A percentile compares a stretch with the other conserved stretches of the same genome.
Evolutionary conservation across 176 grass and related monocot species (phyloP).

Genomic region (Avena insularis): DNA sequence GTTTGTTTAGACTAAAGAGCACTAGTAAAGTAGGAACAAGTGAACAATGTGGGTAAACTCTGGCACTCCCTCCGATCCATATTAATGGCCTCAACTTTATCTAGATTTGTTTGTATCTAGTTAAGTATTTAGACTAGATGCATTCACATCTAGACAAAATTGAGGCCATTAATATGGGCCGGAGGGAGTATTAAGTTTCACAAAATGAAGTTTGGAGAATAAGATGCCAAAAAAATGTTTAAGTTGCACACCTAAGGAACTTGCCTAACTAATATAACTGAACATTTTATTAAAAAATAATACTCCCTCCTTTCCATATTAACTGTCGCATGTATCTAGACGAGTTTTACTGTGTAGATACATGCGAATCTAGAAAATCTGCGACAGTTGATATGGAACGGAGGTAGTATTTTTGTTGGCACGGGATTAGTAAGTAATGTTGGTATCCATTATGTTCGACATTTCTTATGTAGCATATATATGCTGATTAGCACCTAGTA

Average conservation of each 20-base stretch:
- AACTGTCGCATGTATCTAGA: too few species aligned
- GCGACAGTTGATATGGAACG: too few species aligned
- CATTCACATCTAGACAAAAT: too few species aligned
- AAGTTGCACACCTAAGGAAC: not conserved
- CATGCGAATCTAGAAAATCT: too few species aligned
- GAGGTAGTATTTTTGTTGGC: too few species aligned
- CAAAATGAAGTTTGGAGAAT: not conserved
- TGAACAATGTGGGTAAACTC: not conserved
- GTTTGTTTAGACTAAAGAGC: not conserved
- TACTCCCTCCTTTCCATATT: not conserved
- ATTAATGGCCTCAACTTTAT: too few species aligned
- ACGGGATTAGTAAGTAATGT: not conserved
- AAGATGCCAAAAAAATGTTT: not conserved
- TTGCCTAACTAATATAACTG: not conserved
- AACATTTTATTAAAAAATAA: not conserved
- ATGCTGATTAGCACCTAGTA: not conserved
- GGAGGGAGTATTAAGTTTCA: not conserved
- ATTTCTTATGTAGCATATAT: conserved; percentile 3
- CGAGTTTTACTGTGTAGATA: too few species aligned
- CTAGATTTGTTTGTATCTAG: too few species aligned
- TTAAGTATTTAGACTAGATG: too few species aligned
- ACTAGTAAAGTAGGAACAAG: not conserved
- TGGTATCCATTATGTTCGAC: not conserved
- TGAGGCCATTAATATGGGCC: too few species aligned
- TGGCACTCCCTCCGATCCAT: too few species aligned